Base-by-base conservation (phyloP, 495 filamentous ascomycete genomes). In the Aspergillus steynii region DNA sequence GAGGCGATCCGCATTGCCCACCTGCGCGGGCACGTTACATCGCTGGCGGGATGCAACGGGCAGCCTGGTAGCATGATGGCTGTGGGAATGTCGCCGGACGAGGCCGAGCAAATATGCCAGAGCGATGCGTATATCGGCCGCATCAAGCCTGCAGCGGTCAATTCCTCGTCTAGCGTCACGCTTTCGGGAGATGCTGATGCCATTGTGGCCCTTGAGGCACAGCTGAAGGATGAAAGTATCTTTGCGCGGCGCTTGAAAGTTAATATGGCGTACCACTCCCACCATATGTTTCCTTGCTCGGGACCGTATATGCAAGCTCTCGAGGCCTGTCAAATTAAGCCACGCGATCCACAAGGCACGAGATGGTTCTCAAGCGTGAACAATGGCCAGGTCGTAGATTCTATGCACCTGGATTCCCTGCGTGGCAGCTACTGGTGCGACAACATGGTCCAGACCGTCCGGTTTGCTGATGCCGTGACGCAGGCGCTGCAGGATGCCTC, bases 191-290 rank as follows among this genome's bases (percentile, higher is more conserved):
- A 71, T 12, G n/a, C 12, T 56, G 68, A 66, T 5, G 80, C 74
- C 6, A 67, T 83, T 14, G 65, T 71, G 25, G 61, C 31, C 31
- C 31, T 34, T 34, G 66, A 14, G 57, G 52, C 7, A 66, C 70
- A 54, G 63, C 57, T 48, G 47, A 72, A 60, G 0, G 56, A 53
- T 5, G 49, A 74, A 5, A 26, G 63, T 27, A 29, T 32, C 14
- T 54, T 70, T 62, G 15, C 73, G 70, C 4, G 64, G 59, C 25
- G 62, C 10, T 58, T 83, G 2, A 65, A 65, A 6, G 75, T 82
- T 3, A 69, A 74, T 28, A 67, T 64, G 31, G 78, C 79, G 10
- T 83, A 79, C 53, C 79, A 82, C 59, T 82, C 79, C 5, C 65
- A 32, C 45, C 56, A 58, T 54, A 37, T 47, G 58, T 8, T 3